These are phyloP conservation scores for Rubia yunnanensis DNA, from an alignment of 257 asterid species.

Conservation along the genomic window DNA sequence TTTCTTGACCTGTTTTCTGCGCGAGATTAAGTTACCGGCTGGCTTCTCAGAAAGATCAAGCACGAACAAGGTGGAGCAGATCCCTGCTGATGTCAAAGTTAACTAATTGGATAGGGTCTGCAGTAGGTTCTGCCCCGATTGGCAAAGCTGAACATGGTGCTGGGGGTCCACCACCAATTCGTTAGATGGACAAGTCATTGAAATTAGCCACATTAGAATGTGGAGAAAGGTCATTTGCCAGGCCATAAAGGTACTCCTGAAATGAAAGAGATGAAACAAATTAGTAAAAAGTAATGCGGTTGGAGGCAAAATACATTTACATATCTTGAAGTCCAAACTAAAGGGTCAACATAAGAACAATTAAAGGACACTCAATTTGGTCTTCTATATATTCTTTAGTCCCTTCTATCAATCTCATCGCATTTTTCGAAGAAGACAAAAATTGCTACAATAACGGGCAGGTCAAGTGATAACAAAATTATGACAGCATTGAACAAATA, in stretches of 20 bases:
- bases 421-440: neutral
- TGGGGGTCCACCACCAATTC: conserved; percentile 91
- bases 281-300: neutral
- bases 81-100: conserved; percentile 62
- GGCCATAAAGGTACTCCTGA: conserved; percentile 96
- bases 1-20: conserved; percentile 44
- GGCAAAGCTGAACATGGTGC: conserved; percentile 99
- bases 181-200: conserved; percentile 63
- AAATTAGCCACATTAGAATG: conserved; percentile 74
- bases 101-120: conserved; percentile 73
- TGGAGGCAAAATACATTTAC: neutral
- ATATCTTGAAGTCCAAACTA: too few relatives aligned
- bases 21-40: conserved; percentile 31
- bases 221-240: conserved; percentile 85
- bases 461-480: too few relatives aligned
- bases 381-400: neutral
- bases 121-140: conserved; percentile 85
- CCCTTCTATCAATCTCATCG: neutral
- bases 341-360: too few relatives aligned
- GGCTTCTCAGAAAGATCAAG: conserved; percentile 21
- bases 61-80: conserved; percentile 78
- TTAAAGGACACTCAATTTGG: neutral
- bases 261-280: conserved; percentile 3
- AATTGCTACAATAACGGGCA: too few relatives aligned
- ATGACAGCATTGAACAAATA: too few relatives aligned